Evolutionary conservation across 2,329 filamentous ascomycete genomes (phyloP).

Genomic region (Nemania sp.): DNA sequence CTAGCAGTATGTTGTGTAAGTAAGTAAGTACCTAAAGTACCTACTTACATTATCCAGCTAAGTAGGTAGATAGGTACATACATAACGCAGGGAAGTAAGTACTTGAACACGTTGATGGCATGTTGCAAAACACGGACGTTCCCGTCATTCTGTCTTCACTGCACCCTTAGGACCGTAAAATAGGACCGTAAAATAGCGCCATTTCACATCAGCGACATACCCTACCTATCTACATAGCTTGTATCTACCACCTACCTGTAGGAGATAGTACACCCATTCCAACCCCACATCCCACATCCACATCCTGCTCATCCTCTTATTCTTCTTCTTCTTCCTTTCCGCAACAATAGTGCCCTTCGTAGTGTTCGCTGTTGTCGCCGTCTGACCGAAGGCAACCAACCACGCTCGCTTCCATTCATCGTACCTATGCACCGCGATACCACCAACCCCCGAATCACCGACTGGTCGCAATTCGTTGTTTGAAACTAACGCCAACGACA

Average conservation of each 20-base stretch:
- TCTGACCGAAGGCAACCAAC: background rate
- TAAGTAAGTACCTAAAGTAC: background rate
- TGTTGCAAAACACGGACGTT: conserved; percentile 1
- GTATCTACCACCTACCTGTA: too few relatives aligned
- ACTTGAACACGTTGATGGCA: background rate
- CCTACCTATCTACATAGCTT: too few relatives aligned
- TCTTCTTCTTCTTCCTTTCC: conserved; percentile 8
- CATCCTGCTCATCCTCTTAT: background rate
- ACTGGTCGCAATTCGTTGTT: background rate
- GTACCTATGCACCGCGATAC: background rate
- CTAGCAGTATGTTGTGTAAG: too few relatives aligned
- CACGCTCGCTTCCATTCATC: conserved; percentile 15
- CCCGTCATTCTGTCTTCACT: background rate
- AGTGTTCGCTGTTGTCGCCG: background rate
- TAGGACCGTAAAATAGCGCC: background rate
- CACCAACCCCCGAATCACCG: background rate
- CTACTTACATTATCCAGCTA: background rate
- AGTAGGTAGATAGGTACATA: background rate
- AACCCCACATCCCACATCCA: background rate
- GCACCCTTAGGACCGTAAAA: background rate
- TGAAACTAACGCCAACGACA: background rate
- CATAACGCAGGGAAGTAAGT: background rate
- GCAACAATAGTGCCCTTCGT: background rate
- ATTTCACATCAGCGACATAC: conserved; percentile 1
- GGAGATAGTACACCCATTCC: too few relatives aligned